Evolutionary conservation across 305 asterid genomes (phyloP), one percentile per base, ranked within the genome.

Genomic region (Withania somnifera): DNA sequence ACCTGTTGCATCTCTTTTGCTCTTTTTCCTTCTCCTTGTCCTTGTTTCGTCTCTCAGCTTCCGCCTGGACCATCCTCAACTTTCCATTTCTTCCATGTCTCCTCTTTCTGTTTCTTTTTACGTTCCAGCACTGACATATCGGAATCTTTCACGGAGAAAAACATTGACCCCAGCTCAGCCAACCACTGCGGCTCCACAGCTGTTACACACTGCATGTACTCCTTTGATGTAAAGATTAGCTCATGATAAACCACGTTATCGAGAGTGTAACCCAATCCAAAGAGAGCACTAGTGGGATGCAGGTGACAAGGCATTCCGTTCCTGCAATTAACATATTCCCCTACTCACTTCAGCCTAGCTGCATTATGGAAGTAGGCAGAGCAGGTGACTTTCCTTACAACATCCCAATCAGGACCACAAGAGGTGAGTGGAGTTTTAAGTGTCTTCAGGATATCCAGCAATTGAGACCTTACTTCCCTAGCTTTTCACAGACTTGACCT

Each of bases 71-170:
- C 71, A 66, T 89, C 85, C 97, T 90, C 90, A 95, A 80, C 51
- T 71, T 92, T 94, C 99, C 97, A 95, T 93, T 91, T 95, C 99
- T 83, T 96, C 98, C 98, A 94, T 94, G 11, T 96, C 88, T 94
- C 99, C 66, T 94, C 91, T 82, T 94, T 96, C 91, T 93, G 98
- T 67, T 89, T 96, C 91, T 93, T 95, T 89, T 89, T 91, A 63
- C 94, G 98, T 86, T 94, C 98, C 34, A 92, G 66, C 93, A 94
- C 87, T 2, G 97, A 93, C 0, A 93, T 91, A 81, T 93, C 98
- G 0, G 98, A 97, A 0, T 97, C 98, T 86, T 97, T 97, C n/a
- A 97, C 95, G 0, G 98, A 92, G 88, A 97, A 97, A 73, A 97
- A 94, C 99, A 94, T 97, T 51, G 99, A 98, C 5, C 99, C 99